A percentile compares a stretch with the other conserved stretches of the same genome.
Conservation (phyloP, 73 alveolate genomes). For the Blepharisma japonicum region DNA sequence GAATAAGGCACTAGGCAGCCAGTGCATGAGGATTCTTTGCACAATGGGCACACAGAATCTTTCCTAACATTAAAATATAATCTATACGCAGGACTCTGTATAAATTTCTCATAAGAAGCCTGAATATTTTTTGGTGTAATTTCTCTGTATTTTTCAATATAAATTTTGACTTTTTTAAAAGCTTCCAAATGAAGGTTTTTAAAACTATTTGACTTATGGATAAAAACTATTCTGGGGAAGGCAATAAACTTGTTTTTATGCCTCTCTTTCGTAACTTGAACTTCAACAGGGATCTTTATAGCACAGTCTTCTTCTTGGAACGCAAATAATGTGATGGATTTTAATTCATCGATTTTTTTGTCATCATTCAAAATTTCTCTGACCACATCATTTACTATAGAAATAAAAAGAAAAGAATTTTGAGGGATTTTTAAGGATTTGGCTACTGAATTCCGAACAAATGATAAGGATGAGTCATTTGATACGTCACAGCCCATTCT, state of each 20-base stretch:
- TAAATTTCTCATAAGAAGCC: background rate
- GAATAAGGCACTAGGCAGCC: constrained; percentile 32
- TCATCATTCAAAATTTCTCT: background rate
- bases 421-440: background rate
- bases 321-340: background rate
- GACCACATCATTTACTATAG: constrained; percentile 3
- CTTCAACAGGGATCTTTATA: background rate
- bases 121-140: background rate
- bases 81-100: constrained; percentile 13
- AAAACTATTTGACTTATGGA: background rate
- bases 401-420: background rate
- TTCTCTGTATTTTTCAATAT: background rate
- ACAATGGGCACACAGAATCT: constrained; percentile 13
- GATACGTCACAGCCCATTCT: background rate
- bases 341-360: background rate
- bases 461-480: background rate
- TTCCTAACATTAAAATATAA: background rate
- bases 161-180: background rate
- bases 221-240: background rate
- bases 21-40: background rate
- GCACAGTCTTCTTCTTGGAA: background rate
- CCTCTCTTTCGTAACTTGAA: background rate
- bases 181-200: constrained; percentile 19
- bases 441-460: background rate
- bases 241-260: background rate